Percentiles rank a stretch among this genome's conserved stretches.
These are phyloP conservation scores for Theileria parva DNA, from an alignment of 169 alveolate genomes.

Conservation along the genomic window DNA sequence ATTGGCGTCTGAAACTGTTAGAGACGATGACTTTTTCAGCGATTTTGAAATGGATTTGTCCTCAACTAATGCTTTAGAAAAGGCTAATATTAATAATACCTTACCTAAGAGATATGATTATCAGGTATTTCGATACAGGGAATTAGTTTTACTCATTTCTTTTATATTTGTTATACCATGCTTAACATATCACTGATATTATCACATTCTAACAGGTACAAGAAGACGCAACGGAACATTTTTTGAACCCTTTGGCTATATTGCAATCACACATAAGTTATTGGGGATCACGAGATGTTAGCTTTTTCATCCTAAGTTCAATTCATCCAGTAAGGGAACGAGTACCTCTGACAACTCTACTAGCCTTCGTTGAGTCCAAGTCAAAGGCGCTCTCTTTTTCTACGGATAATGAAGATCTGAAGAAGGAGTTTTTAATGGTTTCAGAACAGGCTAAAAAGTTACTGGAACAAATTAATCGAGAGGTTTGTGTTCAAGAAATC, in stretches of 20 bases:
- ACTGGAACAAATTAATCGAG: conserved; percentile 26
- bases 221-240: conserved; percentile 85
- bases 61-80: conserved; percentile 13
- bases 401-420: conserved; percentile 36
- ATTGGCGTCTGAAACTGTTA: conserved; percentile 1
- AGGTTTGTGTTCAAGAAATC: no score
- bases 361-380: conserved; percentile 31
- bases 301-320: conserved; percentile 72
- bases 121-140: conserved; percentile 6
- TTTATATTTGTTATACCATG: no score
- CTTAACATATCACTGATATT: conserved; percentile 45
- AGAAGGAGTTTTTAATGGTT: conserved; percentile 33
- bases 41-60: conserved; percentile 3
- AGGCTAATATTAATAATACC: background rate
- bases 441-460: conserved; percentile 52
- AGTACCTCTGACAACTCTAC: conserved; percentile 43
- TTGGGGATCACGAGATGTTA: conserved; percentile 80
- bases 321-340: conserved; percentile 25
- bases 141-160: background rate
- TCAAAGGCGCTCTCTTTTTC: conserved; percentile 48
- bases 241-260: conserved; percentile 79
- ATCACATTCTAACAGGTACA: conserved; percentile 63
- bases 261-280: conserved; percentile 81
- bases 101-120: conserved; percentile 40
- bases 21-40: conserved; percentile 13